Base-by-base conservation (phyloP, 495 filamentous ascomycete species). In the Umbilicaria muhlenbergii region DNA sequence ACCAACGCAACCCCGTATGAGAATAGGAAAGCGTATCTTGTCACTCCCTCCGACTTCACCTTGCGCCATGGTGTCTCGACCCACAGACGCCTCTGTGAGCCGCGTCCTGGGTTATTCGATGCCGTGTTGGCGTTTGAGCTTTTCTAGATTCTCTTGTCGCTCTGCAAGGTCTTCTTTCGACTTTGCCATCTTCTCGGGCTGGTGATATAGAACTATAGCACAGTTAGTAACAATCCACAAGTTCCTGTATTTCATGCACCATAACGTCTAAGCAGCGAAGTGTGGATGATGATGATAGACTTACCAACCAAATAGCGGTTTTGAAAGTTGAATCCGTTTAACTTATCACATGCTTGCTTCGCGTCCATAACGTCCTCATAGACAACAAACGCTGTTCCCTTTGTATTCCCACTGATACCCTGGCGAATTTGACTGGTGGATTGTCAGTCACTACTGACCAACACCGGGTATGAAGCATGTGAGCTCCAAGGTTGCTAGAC, bases 281-380 rank as follows among this genome's bases (percentile, higher is more conserved):
- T 11, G 19, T 32, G 31, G 24, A 11, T 39, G 39, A 19, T 18
- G 17, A 19, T 21, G 16, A 8, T 17, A 24, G 11, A 74, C 86
- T 37, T 80, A 94, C 88, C 88, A 58, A 98, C 92, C 55, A 98
- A 86, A 67, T 98, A 98, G 59, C 91, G 86, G 71, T 89, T 93
- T 68, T 96, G 92, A 64, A 98, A 98, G 68, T 98, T 98, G 77
- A 92, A 98, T 57, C 91, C 91, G 68, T 98, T 96, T 57, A 98
- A 71, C 71, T 95, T 95, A 73, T 98, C 91, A 70, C 92, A 94
- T 54, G 91, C 92, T 64, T 82, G 77, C 68, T 98, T 98, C 49
- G 91, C 89, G 72, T 98, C 91, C 77, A 94, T 86, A 19, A 95
- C 92, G 68, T 98, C 92, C 62, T 96, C 92, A 69, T 92, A 98